Evolutionary conservation across 2,329 filamentous ascomycete genomes (phyloP).

Genomic region (Pseudocercospora vitis): DNA sequence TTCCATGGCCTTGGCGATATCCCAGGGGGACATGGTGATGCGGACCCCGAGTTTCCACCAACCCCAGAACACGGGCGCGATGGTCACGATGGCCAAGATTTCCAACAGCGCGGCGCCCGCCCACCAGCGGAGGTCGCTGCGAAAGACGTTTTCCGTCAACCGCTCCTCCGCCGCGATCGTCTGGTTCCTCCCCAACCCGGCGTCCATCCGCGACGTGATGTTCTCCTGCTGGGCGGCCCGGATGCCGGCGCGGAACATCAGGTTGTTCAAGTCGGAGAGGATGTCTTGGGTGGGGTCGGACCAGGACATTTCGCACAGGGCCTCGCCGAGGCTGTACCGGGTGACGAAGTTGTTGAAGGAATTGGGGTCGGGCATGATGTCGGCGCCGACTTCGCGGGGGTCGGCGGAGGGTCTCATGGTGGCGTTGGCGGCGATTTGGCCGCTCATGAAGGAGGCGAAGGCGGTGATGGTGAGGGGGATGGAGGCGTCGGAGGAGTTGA

Average conservation of each 20-base stretch:
- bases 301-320: slow-evolving; percentile 5
- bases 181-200: neutral
- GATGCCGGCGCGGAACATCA: slow-evolving; percentile 17
- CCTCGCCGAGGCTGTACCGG: neutral
- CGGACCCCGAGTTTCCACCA: slow-evolving; percentile 16
- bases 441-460: slow-evolving; percentile 9
- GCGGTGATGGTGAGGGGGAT: slow-evolving; percentile 1
- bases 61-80: slow-evolving; percentile 21
- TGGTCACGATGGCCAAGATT: slow-evolving; percentile 11
- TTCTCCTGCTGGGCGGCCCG: neutral
- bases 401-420: neutral
- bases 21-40: neutral
- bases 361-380: neutral
- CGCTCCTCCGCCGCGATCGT: neutral
- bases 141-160: neutral
- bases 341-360: slow-evolving; percentile 7
- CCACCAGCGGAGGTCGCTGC: slow-evolving; percentile 12
- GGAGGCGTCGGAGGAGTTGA: neutral
- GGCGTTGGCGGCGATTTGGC: slow-evolving; percentile 6
- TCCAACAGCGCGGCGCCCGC: slow-evolving; percentile 15
- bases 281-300: slow-evolving; percentile 14
- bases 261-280: slow-evolving; percentile 14
- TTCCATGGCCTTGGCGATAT: neutral
- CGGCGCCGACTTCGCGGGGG: neutral
- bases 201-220: neutral